Conservation (phyloP, 2,329 filamentous ascomycete species). For the Colletotrichum tabaci region DNA sequence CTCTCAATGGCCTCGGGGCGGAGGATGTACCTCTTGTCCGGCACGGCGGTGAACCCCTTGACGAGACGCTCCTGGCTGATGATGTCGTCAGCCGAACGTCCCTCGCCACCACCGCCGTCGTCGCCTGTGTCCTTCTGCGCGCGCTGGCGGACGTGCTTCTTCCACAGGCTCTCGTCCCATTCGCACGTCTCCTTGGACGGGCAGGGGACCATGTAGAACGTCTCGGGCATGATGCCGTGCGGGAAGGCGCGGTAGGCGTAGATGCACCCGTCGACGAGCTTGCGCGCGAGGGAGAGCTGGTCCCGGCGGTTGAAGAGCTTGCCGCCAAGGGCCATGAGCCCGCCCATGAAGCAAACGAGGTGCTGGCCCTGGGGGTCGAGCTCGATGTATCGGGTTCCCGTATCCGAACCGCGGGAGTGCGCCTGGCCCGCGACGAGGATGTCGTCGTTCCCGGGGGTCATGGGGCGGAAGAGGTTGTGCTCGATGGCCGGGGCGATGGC, state of each 20-base stretch:
- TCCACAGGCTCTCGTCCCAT: slow-evolving; percentile 53
- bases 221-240: slow-evolving; percentile 72
- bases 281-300: slow-evolving; percentile 63
- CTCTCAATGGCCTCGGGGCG: slow-evolving; percentile 78
- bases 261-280: slow-evolving; percentile 68
- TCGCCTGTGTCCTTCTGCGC: slow-evolving; percentile 46
- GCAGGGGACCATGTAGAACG: slow-evolving; percentile 64
- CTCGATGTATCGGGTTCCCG: slow-evolving; percentile 49
- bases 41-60: slow-evolving; percentile 47
- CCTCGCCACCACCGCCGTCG: slow-evolving; percentile 42
- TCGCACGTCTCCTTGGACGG: slow-evolving; percentile 45
- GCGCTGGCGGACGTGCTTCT: slow-evolving; percentile 48
- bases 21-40: slow-evolving; percentile 64
- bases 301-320: slow-evolving; percentile 68
- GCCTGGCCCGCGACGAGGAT: slow-evolving; percentile 66
- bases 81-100: slow-evolving; percentile 44
- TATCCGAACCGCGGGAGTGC: slow-evolving; percentile 20
- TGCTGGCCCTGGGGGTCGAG: slow-evolving; percentile 67
- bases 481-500: slow-evolving; percentile 73
- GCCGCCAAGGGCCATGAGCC: slow-evolving; percentile 78
- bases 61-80: slow-evolving; percentile 47
- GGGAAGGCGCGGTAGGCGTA: slow-evolving; percentile 71
- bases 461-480: slow-evolving; percentile 79
- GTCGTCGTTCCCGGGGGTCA: slow-evolving; percentile 72
- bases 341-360: slow-evolving; percentile 79